Evolutionary conservation across 2,329 filamentous ascomycete species (phyloP), one percentile per base, ranked within the genome.

Genomic region (Penicillium sp.): DNA sequence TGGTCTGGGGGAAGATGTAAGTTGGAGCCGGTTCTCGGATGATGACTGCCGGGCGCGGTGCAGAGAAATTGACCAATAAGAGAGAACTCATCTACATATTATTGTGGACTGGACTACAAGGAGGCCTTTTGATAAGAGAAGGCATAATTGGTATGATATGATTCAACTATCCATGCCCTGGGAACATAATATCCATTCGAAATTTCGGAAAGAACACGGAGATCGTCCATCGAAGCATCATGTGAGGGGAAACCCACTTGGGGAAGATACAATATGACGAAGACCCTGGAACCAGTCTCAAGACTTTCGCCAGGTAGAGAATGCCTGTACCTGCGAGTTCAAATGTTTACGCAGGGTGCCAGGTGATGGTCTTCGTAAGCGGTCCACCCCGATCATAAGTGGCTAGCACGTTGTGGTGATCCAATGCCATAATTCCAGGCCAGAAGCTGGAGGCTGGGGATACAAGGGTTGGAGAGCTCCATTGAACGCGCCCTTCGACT

Each of bases 391-490:
- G 60, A 37, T 71, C 68, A 57, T 71, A 70, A 13, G 66, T 66
- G 13, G 61, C 66, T 49, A 71, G 51, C 25, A 64, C 64, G 2
- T 54, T 67, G 34, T 65, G 53, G 23, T 64, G 54, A 58, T 70
- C 64, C 31, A 70, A 46, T 1, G 66, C 57, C 56, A 74, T 62
- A 1, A 77, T 62, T 1, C 75, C 73, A 1, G 75, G 75, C 75
- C 75, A 78, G 35, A 67, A 70, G 37, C 70, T 70, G 9, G 67
- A 64, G 21, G 65, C 66, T 2, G 63, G 59, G 4, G 68, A 68
- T 6, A 77, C 60, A 13, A 68, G 35, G 6, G 58, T 57, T 0
- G 72, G 69, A 23, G 58, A 46, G 27, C 66, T 71, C 75, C 74
- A 77, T 15, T 55, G 56, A 13, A 75, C 67, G 41, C 56, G 63